Base-by-base conservation (phyloP, 2,329 filamentous ascomycete species). In the Penicillium rolfsii region DNA sequence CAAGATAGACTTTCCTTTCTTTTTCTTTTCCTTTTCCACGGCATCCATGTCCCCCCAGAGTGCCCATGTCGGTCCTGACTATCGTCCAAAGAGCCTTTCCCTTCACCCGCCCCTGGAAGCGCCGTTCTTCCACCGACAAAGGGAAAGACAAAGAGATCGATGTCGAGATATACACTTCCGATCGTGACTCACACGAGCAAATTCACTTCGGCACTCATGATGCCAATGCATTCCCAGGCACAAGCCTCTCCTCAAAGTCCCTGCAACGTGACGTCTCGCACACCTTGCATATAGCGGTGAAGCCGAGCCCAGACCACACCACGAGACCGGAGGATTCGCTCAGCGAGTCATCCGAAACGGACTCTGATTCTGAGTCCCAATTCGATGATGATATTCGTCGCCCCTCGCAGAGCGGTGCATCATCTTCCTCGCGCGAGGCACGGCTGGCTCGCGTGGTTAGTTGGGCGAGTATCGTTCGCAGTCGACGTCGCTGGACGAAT, bases 391-490 rank as follows among this genome's bases (percentile, higher is more conserved):
- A 57, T 45, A 55, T 56, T 52, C 33, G 45, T 16, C 55, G 8
- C 45, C 52, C 56, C 45, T 61, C 57, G 26, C 61, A 60, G 33
- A 52, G 53, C 50, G 57, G 55, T 58, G 52, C 58, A n/a, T 56
- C 57, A 46, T 58, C 12, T 36, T 36, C 62, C 30, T 60, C 61
- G 19, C 64, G 61, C 8, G 30, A 11, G 24, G 35, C 60, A 14
- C 64, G 61, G 48, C 56, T 72, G 26, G 60, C 59, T 50, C 72
- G 71, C 30, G 58, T 65, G 28, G 71, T 74, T 9, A 72, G 70
- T 53, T 75, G 73, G 72, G 68, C 68, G 12, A 74, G 65, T 58
- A 69, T 74, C 52, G 64, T 73, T n/a, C 66, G 67, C 9, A 70
- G 67, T 48, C 58, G 56, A 45, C 63, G 61, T 52, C 68, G 73